Evolutionary conservation across 2,329 filamentous ascomycete species (phyloP).

Genomic region (Phoma sp.): DNA sequence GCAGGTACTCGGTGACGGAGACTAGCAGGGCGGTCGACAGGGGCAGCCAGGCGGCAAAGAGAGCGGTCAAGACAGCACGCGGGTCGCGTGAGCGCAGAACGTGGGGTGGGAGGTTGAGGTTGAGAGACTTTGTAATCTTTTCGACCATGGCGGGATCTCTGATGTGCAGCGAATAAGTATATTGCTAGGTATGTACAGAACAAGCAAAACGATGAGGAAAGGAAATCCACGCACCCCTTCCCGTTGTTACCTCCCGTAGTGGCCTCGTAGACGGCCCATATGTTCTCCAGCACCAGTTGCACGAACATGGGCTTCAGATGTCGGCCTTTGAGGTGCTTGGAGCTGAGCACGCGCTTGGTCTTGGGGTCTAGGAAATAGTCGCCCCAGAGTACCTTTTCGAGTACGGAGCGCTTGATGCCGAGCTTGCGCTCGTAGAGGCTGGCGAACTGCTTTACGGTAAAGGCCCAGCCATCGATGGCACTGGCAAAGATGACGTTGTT

Average conservation of each 20-base stretch:
- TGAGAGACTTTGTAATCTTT: constrained; percentile 93
- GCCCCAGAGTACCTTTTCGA: constrained; percentile 97
- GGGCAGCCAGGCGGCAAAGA: constrained; percentile 91
- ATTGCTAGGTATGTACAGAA: constrained; percentile 48
- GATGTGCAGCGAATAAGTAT: constrained; percentile 50
- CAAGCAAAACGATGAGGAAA: constrained; percentile 40
- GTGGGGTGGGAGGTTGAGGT: constrained; percentile 83
- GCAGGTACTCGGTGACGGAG: constrained; percentile 91
- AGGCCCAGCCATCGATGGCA: constrained; percentile 98
- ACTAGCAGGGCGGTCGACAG: constrained; percentile 91
- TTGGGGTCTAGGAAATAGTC: constrained; percentile 97
- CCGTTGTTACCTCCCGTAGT: constrained; percentile 83
- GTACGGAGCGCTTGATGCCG: constrained; percentile 83
- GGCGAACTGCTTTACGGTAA: constrained; percentile 94
- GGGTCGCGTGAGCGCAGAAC: constrained; percentile 84
- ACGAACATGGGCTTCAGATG: constrained; percentile 97
- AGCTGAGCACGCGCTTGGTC: constrained; percentile 88
- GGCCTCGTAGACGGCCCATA: constrained; percentile 95
- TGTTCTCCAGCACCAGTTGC: constrained; percentile 90
- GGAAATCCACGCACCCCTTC: constrained; percentile 71
- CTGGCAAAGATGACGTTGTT: constrained; percentile 99
- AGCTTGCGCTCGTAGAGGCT: constrained; percentile 95
- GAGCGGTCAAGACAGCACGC: constrained; percentile 79
- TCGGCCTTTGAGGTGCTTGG: constrained; percentile 91
- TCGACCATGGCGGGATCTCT: constrained; percentile 82